Conservation (phyloP, 2,329 filamentous ascomycete genomes). For the Aspergillus clavatus region DNA sequence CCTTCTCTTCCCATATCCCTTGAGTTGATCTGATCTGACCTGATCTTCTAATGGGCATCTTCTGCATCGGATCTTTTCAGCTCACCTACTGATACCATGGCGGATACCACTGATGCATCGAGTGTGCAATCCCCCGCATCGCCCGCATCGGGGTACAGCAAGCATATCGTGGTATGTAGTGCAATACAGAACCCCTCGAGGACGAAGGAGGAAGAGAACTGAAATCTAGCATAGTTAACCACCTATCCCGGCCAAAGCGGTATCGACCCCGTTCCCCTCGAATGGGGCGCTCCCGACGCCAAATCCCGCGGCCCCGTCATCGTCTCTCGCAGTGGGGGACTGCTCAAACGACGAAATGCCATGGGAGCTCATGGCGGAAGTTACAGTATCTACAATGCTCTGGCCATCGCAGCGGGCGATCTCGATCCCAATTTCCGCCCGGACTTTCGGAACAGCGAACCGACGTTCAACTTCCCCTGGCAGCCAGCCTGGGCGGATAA, state of each 20-base stretch:
- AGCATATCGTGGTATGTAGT: conserved; percentile 31
- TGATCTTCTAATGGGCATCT: not conserved
- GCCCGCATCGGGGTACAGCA: conserved; percentile 26
- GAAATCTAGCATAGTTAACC: conserved; percentile 45
- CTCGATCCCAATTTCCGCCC: conserved; percentile 75
- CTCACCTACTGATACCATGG: conserved; percentile 11
- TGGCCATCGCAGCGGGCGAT: conserved; percentile 88
- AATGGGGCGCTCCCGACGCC: conserved; percentile 79
- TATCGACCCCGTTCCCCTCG: conserved; percentile 82
- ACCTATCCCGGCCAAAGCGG: conserved; percentile 93
- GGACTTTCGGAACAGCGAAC: conserved; percentile 80
- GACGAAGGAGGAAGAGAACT: conserved; percentile 7
- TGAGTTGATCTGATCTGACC: not conserved
- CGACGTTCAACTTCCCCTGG: conserved; percentile 80
- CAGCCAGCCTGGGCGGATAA: conserved; percentile 85
- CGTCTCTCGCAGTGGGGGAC: conserved; percentile 51
- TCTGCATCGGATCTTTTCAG: not conserved
- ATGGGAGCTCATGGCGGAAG: conserved; percentile 78
- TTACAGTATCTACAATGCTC: conserved; percentile 91
- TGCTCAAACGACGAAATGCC: conserved; percentile 43
- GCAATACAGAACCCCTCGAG: not conserved
- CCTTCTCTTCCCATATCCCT: not conserved
- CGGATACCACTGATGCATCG: conserved; percentile 18
- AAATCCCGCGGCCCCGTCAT: conserved; percentile 77
- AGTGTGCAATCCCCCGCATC: conserved; percentile 19